A percentile compares a stretch with the other conserved stretches of the same genome.
Conservation (phyloP, 257 asterid species). For the Nicotiana obtusifolia region DNA sequence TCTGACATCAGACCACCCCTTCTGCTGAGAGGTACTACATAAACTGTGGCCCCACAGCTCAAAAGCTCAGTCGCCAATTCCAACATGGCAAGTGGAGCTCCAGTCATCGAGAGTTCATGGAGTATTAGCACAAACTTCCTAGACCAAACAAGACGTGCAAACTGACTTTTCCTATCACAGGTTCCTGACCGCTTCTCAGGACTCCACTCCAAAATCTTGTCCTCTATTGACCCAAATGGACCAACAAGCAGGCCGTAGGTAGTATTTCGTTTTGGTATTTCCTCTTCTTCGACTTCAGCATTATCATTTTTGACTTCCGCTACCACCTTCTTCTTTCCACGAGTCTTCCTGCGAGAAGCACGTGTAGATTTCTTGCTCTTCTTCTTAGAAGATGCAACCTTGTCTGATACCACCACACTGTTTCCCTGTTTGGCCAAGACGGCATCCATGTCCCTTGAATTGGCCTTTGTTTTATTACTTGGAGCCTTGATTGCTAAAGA, state of each 20-base stretch:
- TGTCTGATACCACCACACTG: slow-evolving; percentile 22
- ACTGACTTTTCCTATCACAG: slow-evolving; percentile 90
- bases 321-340: slow-evolving; percentile 36
- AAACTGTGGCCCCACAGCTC: slow-evolving; percentile 95
- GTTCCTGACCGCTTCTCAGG: slow-evolving; percentile 86
- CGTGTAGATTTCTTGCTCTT: slow-evolving; percentile 47
- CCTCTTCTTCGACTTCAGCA: slow-evolving; percentile 52
- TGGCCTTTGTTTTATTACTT: slow-evolving; percentile 23
- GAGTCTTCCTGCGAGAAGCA: slow-evolving; percentile 44
- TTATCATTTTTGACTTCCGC: slow-evolving; percentile 35
- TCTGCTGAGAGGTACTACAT: slow-evolving; percentile 70
- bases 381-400: slow-evolving; percentile 33
- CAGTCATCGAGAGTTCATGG: slow-evolving; percentile 96
- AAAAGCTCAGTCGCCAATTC: slow-evolving; percentile 91
- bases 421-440: slow-evolving; percentile 37
- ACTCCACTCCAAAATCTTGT: slow-evolving; percentile 77
- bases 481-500: slow-evolving; percentile 28
- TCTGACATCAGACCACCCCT: slow-evolving; percentile 89
- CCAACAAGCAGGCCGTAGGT: slow-evolving; percentile 85
- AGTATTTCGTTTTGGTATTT: slow-evolving; percentile 62
- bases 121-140: slow-evolving; percentile 85
- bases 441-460: slow-evolving; percentile 26
- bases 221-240: slow-evolving; percentile 89
- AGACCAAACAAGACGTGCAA: slow-evolving; percentile 97
- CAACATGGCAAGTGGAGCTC: slow-evolving; percentile 99